Percentiles rank a stretch among this genome's conserved stretches.
Evolutionary conservation across 768 basidiomycete species (phyloP).

Genomic region (Boletus pseudopeckii): DNA sequence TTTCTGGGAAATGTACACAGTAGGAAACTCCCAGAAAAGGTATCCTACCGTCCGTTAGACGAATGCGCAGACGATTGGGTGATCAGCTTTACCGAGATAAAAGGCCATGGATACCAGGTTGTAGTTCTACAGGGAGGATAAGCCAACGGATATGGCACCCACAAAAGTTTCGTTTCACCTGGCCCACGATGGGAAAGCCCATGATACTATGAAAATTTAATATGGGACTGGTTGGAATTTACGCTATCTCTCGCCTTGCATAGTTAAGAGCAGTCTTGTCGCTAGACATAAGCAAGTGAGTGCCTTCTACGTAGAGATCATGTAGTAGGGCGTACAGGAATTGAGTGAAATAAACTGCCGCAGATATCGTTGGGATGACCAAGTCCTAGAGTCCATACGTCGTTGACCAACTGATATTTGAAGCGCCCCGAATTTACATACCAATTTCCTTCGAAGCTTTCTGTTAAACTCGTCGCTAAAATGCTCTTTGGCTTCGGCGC

Average conservation of each 20-base stretch:
- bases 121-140: constrained; percentile 42
- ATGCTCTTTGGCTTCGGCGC: constrained; percentile 43
- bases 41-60: constrained; percentile 38
- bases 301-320: neutral
- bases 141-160: neutral
- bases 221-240: neutral
- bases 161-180: constrained; percentile 34
- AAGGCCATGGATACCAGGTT: constrained; percentile 64
- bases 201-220: constrained; percentile 44
- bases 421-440: constrained; percentile 24
- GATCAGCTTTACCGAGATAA: constrained; percentile 46
- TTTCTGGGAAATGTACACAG: constrained; percentile 63
- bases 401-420: neutral
- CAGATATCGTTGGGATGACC: constrained; percentile 53
- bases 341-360: constrained; percentile 67
- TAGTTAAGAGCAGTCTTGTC: constrained; percentile 72
- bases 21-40: constrained; percentile 62
- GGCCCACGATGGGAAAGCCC: constrained; percentile 62
- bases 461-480: constrained; percentile 63
- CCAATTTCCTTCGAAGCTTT: constrained; percentile 56
- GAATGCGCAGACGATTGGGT: neutral
- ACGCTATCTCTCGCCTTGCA: constrained; percentile 44
- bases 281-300: constrained; percentile 30
- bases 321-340: constrained; percentile 45
- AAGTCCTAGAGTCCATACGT: constrained; percentile 37